Evolutionary conservation across 2,329 filamentous ascomycete species (phyloP).

Genomic region (Helicocarpus griseus): DNA sequence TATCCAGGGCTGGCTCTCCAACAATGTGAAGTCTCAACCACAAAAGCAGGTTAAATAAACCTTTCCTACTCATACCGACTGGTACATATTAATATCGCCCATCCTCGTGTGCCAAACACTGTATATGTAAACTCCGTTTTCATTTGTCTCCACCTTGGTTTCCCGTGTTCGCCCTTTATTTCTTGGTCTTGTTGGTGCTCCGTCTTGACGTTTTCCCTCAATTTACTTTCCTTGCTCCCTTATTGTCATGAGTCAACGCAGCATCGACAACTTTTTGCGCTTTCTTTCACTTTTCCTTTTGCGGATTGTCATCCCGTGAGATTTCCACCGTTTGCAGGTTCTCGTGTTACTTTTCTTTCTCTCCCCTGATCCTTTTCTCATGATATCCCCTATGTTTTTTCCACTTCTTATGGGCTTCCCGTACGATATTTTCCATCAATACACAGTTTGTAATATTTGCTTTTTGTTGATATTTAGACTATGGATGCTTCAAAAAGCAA

Average conservation of each 20-base stretch:
- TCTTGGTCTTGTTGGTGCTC: background rate
- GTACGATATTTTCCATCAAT: background rate
- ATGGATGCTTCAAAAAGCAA: background rate
- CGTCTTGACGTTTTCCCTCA: background rate
- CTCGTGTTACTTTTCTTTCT: constrained; percentile 6
- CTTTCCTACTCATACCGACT: background rate
- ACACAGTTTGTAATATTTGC: constrained; percentile 11
- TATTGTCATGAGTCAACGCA: constrained; percentile 6
- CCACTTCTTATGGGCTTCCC: constrained; percentile 1
- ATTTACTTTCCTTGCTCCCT: background rate
- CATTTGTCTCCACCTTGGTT: background rate
- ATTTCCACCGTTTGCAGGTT: constrained; percentile 16
- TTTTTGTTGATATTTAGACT: constrained; percentile 6
- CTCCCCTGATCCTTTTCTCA: constrained; percentile 16
- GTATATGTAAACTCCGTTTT: background rate
- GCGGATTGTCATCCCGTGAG: constrained; percentile 14
- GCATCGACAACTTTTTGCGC: constrained; percentile 1
- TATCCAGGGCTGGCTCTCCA: constrained; percentile 61
- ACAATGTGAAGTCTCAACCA: constrained; percentile 61
- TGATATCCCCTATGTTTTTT: constrained; percentile 36
- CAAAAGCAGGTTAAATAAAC: constrained; percentile 24
- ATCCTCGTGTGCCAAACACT: background rate
- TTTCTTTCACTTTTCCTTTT: constrained; percentile 19
- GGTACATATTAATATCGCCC: constrained; percentile 1
- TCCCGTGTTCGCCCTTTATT: too few species aligned